phyloP scores from a whole-genome alignment of 2,329 filamentous ascomycete genomes.

The Penicillium sp. region DNA sequence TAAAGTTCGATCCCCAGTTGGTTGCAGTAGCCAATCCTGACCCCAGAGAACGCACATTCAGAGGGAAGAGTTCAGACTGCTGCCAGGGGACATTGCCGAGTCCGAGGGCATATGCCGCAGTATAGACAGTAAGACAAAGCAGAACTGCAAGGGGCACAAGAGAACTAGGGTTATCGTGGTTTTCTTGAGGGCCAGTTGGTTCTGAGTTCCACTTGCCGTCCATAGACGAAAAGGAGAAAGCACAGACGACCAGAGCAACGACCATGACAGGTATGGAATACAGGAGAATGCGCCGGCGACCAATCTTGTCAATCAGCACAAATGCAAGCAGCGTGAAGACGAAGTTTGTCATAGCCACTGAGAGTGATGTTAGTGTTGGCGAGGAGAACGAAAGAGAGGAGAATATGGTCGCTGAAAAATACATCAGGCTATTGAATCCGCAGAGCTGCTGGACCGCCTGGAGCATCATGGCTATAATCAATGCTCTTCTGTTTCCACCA shows the following conservation, averaged over 20 bases:
- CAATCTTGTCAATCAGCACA: slow-evolving; percentile 73
- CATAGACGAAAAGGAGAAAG: slow-evolving; percentile 68
- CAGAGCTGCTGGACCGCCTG: slow-evolving; percentile 87
- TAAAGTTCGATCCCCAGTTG: slow-evolving; percentile 84
- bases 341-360: slow-evolving; percentile 80
- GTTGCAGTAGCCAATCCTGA: slow-evolving; percentile 66
- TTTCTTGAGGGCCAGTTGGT: slow-evolving; percentile 19
- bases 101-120: slow-evolving; percentile 80
- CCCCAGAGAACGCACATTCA: slow-evolving; percentile 60
- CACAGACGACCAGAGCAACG: slow-evolving; percentile 66
- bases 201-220: slow-evolving; percentile 40
- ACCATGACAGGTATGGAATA: slow-evolving; percentile 84
- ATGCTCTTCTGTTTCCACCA: slow-evolving; percentile 61
- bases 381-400: slow-evolving; percentile 72
- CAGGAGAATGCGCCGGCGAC: slow-evolving; percentile 75
- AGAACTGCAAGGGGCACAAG: slow-evolving; percentile 59
- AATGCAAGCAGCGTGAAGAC: slow-evolving; percentile 74
- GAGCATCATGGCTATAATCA: slow-evolving; percentile 80
- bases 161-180: slow-evolving; percentile 23
- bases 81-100: slow-evolving; percentile 95
- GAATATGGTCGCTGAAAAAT: slow-evolving; percentile 83
- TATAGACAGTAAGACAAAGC: slow-evolving; percentile 74
- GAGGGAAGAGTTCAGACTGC: slow-evolving; percentile 85
- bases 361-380: slow-evolving; percentile 75
- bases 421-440: slow-evolving; percentile 90